Percentiles rank a stretch among this genome's conserved stretches.
Evolutionary conservation across 345 rosid genomes (phyloP).

Genomic region (Hirschfeldia incana): DNA sequence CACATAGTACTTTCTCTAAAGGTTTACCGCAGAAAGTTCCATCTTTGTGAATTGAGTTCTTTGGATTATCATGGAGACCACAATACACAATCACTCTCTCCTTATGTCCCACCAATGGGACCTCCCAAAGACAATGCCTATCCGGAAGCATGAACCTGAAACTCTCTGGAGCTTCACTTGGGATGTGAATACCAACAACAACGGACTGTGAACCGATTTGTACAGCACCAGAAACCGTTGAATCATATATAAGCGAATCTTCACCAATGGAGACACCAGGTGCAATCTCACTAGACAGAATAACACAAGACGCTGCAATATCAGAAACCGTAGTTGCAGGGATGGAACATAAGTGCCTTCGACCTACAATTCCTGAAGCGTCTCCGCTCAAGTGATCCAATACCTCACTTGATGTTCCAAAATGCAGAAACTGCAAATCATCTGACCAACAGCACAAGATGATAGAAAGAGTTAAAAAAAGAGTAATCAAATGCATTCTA

Average conservation of each 20-base stretch:
- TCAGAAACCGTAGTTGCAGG: conserved; percentile 92
- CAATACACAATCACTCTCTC: conserved; percentile 79
- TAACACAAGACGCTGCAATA: conserved; percentile 83
- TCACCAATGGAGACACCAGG: conserved; percentile 89
- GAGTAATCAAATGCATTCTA: conserved; percentile 3
- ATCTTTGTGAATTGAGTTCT: conserved; percentile 53
- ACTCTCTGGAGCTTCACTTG: conserved; percentile 44
- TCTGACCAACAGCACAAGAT: conserved; percentile 50
- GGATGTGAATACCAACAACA: conserved; percentile 80
- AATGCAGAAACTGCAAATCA: conserved; percentile 82
- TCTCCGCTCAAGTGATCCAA: conserved; percentile 86
- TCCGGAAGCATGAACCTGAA: conserved; percentile 85
- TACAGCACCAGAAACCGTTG: conserved; percentile 63
- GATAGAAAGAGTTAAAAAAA: conserved; percentile 19
- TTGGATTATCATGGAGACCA: conserved; percentile 96
- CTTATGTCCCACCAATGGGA: conserved; percentile 68
- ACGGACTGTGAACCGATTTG: conserved; percentile 90
- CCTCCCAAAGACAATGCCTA: conserved; percentile 99
- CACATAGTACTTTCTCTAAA: conserved; percentile 69
- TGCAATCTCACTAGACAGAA: conserved; percentile 85
- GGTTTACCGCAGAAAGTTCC: conserved; percentile 98
- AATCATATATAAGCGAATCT: conserved; percentile 89
- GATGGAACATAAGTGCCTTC: conserved; percentile 89
- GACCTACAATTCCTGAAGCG: conserved; percentile 79
- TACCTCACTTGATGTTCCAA: conserved; percentile 97